Percentiles rank a stretch among this genome's conserved stretches.
Evolutionary conservation across 169 alveolate species (phyloP).

Genomic region (Blepharisma undulans): DNA sequence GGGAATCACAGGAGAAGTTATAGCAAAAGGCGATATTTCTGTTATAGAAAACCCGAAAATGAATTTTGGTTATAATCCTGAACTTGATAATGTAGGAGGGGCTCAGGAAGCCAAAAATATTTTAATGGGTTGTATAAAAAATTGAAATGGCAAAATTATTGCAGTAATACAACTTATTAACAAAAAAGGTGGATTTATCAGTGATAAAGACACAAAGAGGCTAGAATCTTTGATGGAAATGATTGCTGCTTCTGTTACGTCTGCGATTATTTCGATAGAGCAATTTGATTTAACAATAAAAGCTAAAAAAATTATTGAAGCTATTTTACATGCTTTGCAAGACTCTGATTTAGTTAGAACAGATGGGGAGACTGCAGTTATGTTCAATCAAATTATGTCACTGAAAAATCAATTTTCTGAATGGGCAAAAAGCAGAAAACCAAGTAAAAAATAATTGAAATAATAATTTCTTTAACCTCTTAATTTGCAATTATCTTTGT

Average conservation of each 20-base stretch:
- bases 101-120: background rate
- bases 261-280: conserved; percentile 9
- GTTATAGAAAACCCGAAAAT: conserved; percentile 20
- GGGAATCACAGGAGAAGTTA: conserved; percentile 36
- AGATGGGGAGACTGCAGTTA: background rate
- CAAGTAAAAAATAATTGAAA: background rate
- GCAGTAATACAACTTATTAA: conserved; percentile 22
- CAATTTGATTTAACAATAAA: background rate
- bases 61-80: background rate
- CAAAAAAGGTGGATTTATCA: background rate
- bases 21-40: background rate
- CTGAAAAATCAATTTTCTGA: background rate
- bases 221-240: background rate
- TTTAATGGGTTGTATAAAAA: conserved; percentile 26
- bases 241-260: background rate
- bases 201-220: background rate
- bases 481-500: no score
- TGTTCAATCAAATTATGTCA: background rate
- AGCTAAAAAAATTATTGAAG: conserved; percentile 4
- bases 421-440: background rate
- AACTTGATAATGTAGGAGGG: conserved; percentile 6
- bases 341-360: background rate
- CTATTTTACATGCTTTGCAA: background rate
- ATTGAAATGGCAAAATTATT: background rate
- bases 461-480: no score